phyloP scores from a whole-genome alignment of 2,329 filamentous ascomycete genomes.

The Blastomyces parvus region DNA sequence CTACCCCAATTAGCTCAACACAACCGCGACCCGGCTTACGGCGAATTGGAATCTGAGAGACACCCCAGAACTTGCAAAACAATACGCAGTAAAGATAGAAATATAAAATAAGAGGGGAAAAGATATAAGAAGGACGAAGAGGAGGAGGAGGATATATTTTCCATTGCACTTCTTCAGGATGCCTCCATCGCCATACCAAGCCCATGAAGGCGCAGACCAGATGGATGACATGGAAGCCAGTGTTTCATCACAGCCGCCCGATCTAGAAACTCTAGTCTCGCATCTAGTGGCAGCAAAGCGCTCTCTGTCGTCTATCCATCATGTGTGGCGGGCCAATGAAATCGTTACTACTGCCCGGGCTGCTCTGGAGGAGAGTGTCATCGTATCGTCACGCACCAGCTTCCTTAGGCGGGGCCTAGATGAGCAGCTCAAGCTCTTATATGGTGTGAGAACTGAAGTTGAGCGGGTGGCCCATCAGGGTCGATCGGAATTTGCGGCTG shows the following conservation, averaged over 20 bases:
- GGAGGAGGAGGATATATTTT: neutral
- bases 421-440: conserved; percentile 38
- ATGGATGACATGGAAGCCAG: conserved; percentile 1
- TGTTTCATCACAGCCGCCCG: conserved; percentile 9
- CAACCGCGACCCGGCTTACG: neutral
- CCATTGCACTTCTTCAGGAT: neutral
- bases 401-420: conserved; percentile 56
- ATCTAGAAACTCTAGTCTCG: conserved; percentile 67
- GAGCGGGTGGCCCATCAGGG: conserved; percentile 35
- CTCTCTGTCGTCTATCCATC: conserved; percentile 71
- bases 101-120: neutral
- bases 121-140: neutral
- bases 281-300: conserved; percentile 81
- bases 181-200: neutral
- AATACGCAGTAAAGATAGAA: neutral
- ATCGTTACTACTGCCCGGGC: conserved; percentile 67
- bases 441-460: conserved; percentile 36
- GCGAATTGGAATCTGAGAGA: neutral
- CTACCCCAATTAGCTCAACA: neutral
- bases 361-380: conserved; percentile 67
- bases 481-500: conserved; percentile 38
- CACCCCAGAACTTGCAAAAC: neutral
- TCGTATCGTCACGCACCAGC: conserved; percentile 59
- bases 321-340: conserved; percentile 78
- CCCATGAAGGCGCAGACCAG: conserved; percentile 1